These are phyloP conservation scores for Neoascochyta sp. DNA, from an alignment of 2,329 filamentous ascomycete species.

Conservation along the genomic window DNA sequence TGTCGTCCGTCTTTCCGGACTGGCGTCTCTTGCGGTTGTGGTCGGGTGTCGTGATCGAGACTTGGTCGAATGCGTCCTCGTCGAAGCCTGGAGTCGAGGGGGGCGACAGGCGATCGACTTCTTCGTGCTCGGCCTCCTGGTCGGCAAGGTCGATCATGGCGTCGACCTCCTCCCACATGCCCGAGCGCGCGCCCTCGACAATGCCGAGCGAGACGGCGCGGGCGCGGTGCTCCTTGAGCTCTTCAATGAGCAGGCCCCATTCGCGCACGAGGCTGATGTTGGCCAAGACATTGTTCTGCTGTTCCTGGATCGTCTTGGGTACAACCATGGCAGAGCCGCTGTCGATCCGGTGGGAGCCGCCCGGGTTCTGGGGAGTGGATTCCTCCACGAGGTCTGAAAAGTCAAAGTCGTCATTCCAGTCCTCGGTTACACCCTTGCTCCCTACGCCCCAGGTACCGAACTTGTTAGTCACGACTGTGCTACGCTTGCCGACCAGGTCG, in stretches of 20 bases:
- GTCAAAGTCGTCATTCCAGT: slow-evolving; percentile 89
- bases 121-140: slow-evolving; percentile 59
- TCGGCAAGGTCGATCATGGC: slow-evolving; percentile 82
- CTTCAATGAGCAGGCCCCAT: slow-evolving; percentile 75
- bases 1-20: slow-evolving; percentile 29
- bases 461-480: slow-evolving; percentile 58
- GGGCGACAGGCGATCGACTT: slow-evolving; percentile 49
- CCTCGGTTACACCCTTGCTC: slow-evolving; percentile 76
- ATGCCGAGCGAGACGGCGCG: slow-evolving; percentile 67
- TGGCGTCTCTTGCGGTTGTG: slow-evolving; percentile 25
- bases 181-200: slow-evolving; percentile 55
- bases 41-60: slow-evolving; percentile 39
- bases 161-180: slow-evolving; percentile 76
- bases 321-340: slow-evolving; percentile 61
- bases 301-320: slow-evolving; percentile 73
- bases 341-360: slow-evolving; percentile 42
- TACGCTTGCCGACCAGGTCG: slow-evolving; percentile 54
- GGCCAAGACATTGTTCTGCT: slow-evolving; percentile 75
- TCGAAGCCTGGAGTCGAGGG: slow-evolving; percentile 58
- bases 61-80: slow-evolving; percentile 56
- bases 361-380: slow-evolving; percentile 24
- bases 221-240: slow-evolving; percentile 71
- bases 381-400: slow-evolving; percentile 57
- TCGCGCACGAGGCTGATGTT: slow-evolving; percentile 82
- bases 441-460: slow-evolving; percentile 80